Percentiles rank a stretch among this genome's conserved stretches.
phyloP scores from a whole-genome alignment of 2,329 filamentous ascomycete genomes.

The Trichoderma sp. region DNA sequence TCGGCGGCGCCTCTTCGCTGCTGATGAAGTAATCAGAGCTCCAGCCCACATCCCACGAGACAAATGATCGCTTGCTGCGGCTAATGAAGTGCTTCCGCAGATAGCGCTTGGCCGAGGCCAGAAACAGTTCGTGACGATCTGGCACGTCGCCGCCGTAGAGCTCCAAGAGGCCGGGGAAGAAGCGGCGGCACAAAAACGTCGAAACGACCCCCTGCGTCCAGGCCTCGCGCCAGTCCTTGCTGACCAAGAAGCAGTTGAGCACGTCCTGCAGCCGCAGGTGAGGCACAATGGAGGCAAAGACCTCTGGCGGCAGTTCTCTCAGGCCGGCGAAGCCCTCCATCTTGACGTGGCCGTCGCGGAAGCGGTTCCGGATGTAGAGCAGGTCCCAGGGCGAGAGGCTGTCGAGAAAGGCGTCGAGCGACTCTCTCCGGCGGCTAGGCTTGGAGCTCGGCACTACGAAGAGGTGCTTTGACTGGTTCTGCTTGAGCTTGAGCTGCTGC shows the following conservation, averaged over 20 bases:
- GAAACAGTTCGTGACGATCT: conserved; percentile 22
- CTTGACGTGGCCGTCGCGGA: conserved; percentile 21
- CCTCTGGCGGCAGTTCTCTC: conserved; percentile 29
- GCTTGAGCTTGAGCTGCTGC: neutral
- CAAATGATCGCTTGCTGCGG: conserved; percentile 5
- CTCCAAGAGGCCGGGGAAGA: conserved; percentile 31
- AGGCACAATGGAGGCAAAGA: conserved; percentile 26
- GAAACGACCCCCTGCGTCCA: conserved; percentile 28
- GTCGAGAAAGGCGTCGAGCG: conserved; percentile 27
- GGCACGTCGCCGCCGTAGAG: conserved; percentile 8
- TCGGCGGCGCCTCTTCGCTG: neutral
- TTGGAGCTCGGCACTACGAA: neutral
- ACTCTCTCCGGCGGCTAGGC: conserved; percentile 10
- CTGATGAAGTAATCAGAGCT: conserved; percentile 12
- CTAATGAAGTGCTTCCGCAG: conserved; percentile 19
- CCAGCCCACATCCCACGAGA: conserved; percentile 23
- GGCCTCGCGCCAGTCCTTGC: conserved; percentile 25
- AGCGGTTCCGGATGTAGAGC: conserved; percentile 26
- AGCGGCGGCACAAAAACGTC: conserved; percentile 23
- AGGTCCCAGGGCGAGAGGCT: conserved; percentile 30
- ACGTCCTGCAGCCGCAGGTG: conserved; percentile 28
- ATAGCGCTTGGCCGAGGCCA: conserved; percentile 17
- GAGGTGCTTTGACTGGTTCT: neutral
- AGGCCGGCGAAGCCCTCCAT: conserved; percentile 28
- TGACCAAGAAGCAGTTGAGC: conserved; percentile 28